Percentiles rank a stretch among this genome's conserved stretches.
phyloP scores from a whole-genome alignment of 805 yeast genomes.

The Candida mattraensis region DNA sequence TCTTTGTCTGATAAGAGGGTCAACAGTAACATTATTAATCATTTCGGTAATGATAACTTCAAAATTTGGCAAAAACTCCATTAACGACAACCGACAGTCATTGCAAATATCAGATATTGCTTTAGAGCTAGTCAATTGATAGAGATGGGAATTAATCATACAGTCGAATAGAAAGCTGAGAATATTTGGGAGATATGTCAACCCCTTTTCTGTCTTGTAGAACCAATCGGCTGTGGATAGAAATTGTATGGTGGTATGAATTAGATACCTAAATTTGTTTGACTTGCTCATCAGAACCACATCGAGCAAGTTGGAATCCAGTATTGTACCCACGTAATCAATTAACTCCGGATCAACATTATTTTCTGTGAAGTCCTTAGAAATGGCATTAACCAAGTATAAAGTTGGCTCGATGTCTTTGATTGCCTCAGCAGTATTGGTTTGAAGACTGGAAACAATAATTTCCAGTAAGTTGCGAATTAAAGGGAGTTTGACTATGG shows the following conservation, averaged over 20 bases:
- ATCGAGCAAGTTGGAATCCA: conserved; percentile 32
- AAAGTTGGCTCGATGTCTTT: conserved; percentile 60
- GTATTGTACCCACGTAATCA: conserved; percentile 23
- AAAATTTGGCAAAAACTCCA: conserved; percentile 45
- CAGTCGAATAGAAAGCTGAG: conserved; percentile 47
- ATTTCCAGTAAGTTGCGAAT: conserved; percentile 43
- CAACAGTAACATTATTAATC: conserved; percentile 41
- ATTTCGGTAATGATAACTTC: conserved; percentile 48
- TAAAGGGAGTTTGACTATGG: conserved; percentile 57
- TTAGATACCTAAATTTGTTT: conserved; percentile 28
- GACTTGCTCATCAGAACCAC: conserved; percentile 16
- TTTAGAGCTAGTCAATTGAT: conserved; percentile 45
- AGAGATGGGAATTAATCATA: conserved; percentile 28
- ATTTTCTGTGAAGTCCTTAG: conserved; percentile 48
- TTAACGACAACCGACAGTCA: conserved; percentile 45
- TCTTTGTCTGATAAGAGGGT: conserved; percentile 53
- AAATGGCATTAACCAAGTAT: conserved; percentile 55
- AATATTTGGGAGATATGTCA: conserved; percentile 45
- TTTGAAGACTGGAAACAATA: conserved; percentile 30
- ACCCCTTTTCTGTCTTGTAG: conserved; percentile 49
- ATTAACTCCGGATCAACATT: conserved; percentile 28
- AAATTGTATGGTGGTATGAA: conserved; percentile 54
- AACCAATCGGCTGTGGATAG: conserved; percentile 62
- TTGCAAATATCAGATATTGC: conserved; percentile 62
- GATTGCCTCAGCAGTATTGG: conserved; percentile 20